Evolutionary conservation across 352 stramenopile genomes (phyloP).

Genomic region (Globisporangium parvum): DNA sequence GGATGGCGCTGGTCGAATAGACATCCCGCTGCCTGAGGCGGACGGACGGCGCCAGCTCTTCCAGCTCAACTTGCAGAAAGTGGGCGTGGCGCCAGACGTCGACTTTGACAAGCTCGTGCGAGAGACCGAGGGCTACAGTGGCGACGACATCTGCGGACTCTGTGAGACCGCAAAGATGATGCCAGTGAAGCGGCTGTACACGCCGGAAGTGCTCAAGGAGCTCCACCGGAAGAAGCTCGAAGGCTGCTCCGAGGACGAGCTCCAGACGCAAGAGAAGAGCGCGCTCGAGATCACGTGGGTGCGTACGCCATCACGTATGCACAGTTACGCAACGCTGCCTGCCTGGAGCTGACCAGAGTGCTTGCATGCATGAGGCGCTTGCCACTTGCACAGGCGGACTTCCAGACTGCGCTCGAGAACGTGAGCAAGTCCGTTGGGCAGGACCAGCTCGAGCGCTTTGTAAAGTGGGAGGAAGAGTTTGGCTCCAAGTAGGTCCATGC

Average conservation of each 20-base stretch:
- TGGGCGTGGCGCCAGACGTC: constrained; percentile 80
- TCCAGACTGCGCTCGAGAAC: constrained; percentile 64
- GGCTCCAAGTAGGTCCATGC: constrained; percentile 54
- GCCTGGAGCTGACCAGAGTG: not conserved
- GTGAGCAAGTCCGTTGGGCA: constrained; percentile 79
- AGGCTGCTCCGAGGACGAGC: constrained; percentile 42
- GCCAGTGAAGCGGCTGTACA: constrained; percentile 77
- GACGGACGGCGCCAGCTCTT: constrained; percentile 66
- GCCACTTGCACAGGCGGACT: constrained; percentile 28
- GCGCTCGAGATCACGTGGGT: constrained; percentile 49
- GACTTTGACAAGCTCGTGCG: constrained; percentile 62
- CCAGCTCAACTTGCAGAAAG: constrained; percentile 59
- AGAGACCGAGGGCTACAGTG: constrained; percentile 63
- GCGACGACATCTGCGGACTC: constrained; percentile 53
- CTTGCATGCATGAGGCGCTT: not conserved
- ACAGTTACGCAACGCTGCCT: too few relatives aligned
- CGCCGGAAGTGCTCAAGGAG: constrained; percentile 54
- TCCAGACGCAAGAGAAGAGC: constrained; percentile 52
- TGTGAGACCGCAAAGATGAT: constrained; percentile 75
- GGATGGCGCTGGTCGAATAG: not conserved
- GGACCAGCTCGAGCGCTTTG: constrained; percentile 69
- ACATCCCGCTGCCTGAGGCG: constrained; percentile 52
- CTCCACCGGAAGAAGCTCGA: constrained; percentile 51
- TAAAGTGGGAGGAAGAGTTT: constrained; percentile 77
- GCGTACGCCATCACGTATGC: too few relatives aligned